phyloP scores from a whole-genome alignment of 352 stramenopile species.

The Pythium brassicae region DNA sequence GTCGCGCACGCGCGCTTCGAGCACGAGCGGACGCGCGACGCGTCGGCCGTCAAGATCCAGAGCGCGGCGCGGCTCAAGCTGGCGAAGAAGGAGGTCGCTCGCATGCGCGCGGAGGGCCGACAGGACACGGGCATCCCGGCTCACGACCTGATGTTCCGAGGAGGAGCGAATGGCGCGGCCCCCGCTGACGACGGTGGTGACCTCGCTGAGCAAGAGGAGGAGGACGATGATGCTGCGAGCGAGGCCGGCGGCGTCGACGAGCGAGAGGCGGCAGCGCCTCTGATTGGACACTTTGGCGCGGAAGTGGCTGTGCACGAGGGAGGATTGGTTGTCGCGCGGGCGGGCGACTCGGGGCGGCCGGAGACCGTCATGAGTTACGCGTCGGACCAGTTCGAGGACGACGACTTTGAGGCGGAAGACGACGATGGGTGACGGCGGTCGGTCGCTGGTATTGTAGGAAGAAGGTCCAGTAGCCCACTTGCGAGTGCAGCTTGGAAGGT shows the following conservation, averaged over 20 bases:
- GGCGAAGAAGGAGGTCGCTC: constrained; percentile 31
- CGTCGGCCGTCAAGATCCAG: constrained; percentile 28
- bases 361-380: constrained; percentile 59
- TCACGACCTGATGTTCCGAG: constrained; percentile 9
- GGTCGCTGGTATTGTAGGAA: too few relatives aligned
- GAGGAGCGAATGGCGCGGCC: background rate
- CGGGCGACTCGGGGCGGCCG: constrained; percentile 13
- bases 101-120: constrained; percentile 23
- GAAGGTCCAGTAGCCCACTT: background rate
- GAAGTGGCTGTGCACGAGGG: background rate
- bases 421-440: constrained; percentile 16
- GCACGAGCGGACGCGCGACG: background rate
- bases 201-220: constrained; percentile 2
- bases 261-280: background rate
- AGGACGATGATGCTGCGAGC: background rate
- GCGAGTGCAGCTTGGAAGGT: too few relatives aligned
- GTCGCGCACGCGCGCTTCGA: constrained; percentile 25
- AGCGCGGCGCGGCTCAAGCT: constrained; percentile 38
- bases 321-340: too few relatives aligned
- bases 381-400: constrained; percentile 61
- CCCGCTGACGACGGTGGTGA: background rate
- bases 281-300: background rate
- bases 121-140: constrained; percentile 23
- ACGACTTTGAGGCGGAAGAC: constrained; percentile 26
- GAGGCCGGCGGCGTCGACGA: background rate